A percentile compares a stretch with the other conserved stretches of the same genome.
These are phyloP conservation scores for Zea luxurians DNA, from an alignment of 176 grass and related monocot species.

Conservation along the genomic window DNA sequence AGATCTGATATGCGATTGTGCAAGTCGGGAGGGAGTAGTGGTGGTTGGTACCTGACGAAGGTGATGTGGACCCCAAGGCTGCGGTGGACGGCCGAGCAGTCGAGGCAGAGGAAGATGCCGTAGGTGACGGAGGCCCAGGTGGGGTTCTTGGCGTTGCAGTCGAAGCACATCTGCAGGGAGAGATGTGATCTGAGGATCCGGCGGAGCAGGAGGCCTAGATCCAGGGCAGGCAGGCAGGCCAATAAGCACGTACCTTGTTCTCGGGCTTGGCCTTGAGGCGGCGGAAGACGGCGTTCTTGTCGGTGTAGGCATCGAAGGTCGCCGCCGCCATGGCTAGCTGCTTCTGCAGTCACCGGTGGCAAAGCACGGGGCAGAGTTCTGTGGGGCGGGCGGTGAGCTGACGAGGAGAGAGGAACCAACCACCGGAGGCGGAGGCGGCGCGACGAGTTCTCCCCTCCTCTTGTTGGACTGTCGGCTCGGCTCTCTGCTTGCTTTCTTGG, in stretches of 20 bases:
- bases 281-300: conserved; percentile 78
- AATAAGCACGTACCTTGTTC: conserved; percentile 50
- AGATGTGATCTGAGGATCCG: too few species aligned
- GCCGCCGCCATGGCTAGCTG: conserved; percentile 48
- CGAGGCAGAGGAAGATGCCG: conserved; percentile 89
- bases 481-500: too few species aligned
- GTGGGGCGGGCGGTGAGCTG: not conserved
- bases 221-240: too few species aligned
- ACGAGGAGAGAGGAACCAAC: not conserved
- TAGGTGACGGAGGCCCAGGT: conserved; percentile 90
- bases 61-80: conserved; percentile 82
- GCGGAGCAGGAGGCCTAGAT: too few species aligned
- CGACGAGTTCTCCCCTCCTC: too few species aligned
- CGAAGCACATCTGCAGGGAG: conserved; percentile 60
- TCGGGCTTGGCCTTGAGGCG: conserved; percentile 75
- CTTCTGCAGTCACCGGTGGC: too few species aligned
- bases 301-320: conserved; percentile 57
- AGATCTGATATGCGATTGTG: too few species aligned
- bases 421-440: too few species aligned
- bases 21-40: too few species aligned
- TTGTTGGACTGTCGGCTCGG: too few species aligned
- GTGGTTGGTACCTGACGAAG: conserved; percentile 54
- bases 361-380: not conserved
- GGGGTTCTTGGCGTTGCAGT: conserved; percentile 86
- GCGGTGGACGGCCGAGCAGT: conserved; percentile 86